These are phyloP conservation scores for Cladosporium sp. DNA, from an alignment of 2,329 filamentous ascomycete genomes.

Conservation along the genomic window DNA sequence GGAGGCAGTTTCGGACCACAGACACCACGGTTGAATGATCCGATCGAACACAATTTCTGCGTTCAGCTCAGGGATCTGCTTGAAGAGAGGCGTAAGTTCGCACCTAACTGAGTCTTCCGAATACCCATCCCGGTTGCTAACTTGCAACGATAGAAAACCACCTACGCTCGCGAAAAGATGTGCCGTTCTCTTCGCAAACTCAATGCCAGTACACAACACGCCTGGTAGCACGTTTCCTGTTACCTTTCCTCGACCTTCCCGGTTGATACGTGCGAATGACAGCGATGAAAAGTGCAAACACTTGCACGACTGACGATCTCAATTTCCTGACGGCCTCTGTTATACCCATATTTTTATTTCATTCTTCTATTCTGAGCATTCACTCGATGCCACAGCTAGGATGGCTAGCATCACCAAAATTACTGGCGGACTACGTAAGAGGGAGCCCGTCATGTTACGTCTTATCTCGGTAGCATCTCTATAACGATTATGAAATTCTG, in stretches of 20 bases:
- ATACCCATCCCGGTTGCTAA: neutral
- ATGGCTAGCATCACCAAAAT: neutral
- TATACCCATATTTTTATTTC: neutral
- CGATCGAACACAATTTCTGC: slow-evolving; percentile 40
- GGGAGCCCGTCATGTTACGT: neutral
- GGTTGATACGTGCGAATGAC: neutral
- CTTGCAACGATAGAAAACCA: slow-evolving; percentile 37
- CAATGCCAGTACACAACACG: slow-evolving; percentile 45
- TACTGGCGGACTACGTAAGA: neutral
- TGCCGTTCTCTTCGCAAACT: slow-evolving; percentile 41
- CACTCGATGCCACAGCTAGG: neutral
- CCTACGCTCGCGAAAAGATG: slow-evolving; percentile 38
- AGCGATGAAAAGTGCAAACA: neutral
- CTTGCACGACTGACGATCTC: neutral
- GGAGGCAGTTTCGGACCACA: slow-evolving; percentile 40
- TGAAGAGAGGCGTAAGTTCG: slow-evolving; percentile 44
- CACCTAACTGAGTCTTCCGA: neutral
- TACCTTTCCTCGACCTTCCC: slow-evolving; percentile 32
- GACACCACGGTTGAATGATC: slow-evolving; percentile 41
- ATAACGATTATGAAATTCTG: neutral
- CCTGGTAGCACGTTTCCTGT: slow-evolving; percentile 45
- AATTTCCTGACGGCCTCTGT: neutral
- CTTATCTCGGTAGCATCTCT: neutral
- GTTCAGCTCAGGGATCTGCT: slow-evolving; percentile 40
- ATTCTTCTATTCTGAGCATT: neutral